A percentile compares a stretch with the other conserved stretches of the same genome.
phyloP scores from a whole-genome alignment of 2,329 filamentous ascomycete species.

The Teratosphaeria pseudoeucalypti region DNA sequence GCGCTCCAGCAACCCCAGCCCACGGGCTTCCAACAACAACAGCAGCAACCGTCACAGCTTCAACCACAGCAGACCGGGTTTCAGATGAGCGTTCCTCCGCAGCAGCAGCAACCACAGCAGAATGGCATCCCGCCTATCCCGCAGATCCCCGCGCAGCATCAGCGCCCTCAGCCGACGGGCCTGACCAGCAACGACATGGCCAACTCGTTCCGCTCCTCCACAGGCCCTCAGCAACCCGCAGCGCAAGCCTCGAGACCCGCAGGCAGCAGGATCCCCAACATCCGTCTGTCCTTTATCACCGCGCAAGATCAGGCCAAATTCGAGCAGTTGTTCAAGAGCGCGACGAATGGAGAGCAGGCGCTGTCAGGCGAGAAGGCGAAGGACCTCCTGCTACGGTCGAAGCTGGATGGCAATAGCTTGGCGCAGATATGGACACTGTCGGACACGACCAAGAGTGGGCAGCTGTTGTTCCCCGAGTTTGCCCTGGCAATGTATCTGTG shows the following conservation, averaged over 20 bases:
- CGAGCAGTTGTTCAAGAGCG: constrained; percentile 93
- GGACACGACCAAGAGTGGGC: constrained; percentile 91
- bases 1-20: constrained; percentile 32
- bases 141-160: constrained; percentile 26
- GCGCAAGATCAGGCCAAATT: constrained; percentile 93
- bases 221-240: constrained; percentile 43
- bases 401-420: constrained; percentile 74
- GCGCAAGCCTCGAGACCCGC: constrained; percentile 53
- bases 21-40: constrained; percentile 42
- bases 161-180: constrained; percentile 44
- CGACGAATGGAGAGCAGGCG: constrained; percentile 71
- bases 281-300: constrained; percentile 90
- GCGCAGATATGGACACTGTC: constrained; percentile 93
- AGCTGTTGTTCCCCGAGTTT: constrained; percentile 95
- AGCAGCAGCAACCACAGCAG: constrained; percentile 28
- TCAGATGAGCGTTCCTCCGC: not conserved
- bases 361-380: constrained; percentile 87
- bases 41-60: constrained; percentile 33
- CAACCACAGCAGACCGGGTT: constrained; percentile 15
- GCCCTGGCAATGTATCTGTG: constrained; percentile 97
- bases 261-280: constrained; percentile 74
- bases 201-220: constrained; percentile 46
- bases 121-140: constrained; percentile 44
- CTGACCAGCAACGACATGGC: constrained; percentile 57
- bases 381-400: constrained; percentile 79